Evolutionary conservation across 164 flowering plant genomes (phyloP), one percentile per base, ranked within the genome.

Genomic region (Stephania japonica): DNA sequence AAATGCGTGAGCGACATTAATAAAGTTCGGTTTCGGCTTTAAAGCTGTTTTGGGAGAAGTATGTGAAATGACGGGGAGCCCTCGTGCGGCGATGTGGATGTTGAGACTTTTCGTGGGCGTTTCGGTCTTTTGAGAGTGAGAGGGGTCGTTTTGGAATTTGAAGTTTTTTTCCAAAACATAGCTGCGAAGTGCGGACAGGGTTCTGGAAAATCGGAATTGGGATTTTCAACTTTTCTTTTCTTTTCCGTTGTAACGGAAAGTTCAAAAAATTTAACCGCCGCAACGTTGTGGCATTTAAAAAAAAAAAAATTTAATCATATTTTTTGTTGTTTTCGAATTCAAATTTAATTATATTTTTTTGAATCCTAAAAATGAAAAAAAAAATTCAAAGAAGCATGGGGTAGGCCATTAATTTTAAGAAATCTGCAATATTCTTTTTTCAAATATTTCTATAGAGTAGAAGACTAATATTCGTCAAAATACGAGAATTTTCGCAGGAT

Each of bases 1-100:
- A 56, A 50, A 47, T 27, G 19, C 26, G 72, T 47, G 72, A 70
- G 42, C 26, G 3, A 14, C 25, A 69, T 24, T 14, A 70, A 27
- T 53, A 69, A 32, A 19, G 25, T 23, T 10, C 42, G 14, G 1
- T 11, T 9, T 59, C 24, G 19, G 24, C 25, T 19, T 69, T 11
- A 69, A 69, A 69, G 71, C 71, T 44, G 71, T 3, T 16, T 69
- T n/a, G n/a, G 38, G 71, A 24, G 14, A 1, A 24, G 38, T 10
- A 11, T 32, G 25, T 21, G 50, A 47, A 69, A 4, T 25, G 50
- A 44, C 62, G 32, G 49, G 41, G 38, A 11, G 38, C 32, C 73
- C 18, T 64, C 13, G 32, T 0, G 41, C 18, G 13, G 7, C 8
- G 65, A 21, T 23, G 27, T 32, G 14, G 67, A 23, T 9, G 42